phyloP scores from a whole-genome alignment of 2,329 filamentous ascomycete species.

The Aspergillus sp. region DNA sequence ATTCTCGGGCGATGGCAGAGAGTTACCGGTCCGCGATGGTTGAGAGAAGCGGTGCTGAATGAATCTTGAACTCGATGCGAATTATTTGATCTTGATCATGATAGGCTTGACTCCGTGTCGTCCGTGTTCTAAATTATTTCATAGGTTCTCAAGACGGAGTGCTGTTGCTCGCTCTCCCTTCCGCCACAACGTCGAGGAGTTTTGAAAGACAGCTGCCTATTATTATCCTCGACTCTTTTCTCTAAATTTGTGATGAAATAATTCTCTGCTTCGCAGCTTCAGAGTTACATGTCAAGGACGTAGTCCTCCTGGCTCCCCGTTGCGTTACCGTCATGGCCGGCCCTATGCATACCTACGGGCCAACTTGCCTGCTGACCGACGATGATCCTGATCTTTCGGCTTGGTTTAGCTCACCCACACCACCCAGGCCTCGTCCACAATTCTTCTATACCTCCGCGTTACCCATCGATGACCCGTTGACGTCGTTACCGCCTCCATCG shows the following conservation, averaged over 20 bases:
- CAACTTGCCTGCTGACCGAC: conserved; percentile 46
- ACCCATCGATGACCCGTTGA: conserved; percentile 83
- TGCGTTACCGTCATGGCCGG: conserved; percentile 26
- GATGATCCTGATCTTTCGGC: conserved; percentile 26
- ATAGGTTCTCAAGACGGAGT: neutral
- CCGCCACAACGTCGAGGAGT: neutral
- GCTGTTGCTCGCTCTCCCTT: neutral
- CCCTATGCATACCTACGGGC: conserved; percentile 51
- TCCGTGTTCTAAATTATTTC: neutral
- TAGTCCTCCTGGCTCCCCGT: neutral
- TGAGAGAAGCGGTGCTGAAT: no score
- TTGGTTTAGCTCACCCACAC: conserved; percentile 38
- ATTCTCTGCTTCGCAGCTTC: no score
- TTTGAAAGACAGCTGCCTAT: neutral
- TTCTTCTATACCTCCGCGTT: conserved; percentile 81
- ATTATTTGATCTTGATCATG: neutral
- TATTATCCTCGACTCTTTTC: neutral
- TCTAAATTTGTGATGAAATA: no score
- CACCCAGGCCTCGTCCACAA: conserved; percentile 54
- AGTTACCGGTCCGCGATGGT: no score
- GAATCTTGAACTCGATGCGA: no score
- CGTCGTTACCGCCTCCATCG: conserved; percentile 50
- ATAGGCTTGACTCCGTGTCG: neutral
- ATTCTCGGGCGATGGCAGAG: neutral
- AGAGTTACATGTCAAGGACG: no score